Evolutionary conservation across 768 basidiomycete species (phyloP).

Genomic region (Omphalotus guepiniiformis): DNA sequence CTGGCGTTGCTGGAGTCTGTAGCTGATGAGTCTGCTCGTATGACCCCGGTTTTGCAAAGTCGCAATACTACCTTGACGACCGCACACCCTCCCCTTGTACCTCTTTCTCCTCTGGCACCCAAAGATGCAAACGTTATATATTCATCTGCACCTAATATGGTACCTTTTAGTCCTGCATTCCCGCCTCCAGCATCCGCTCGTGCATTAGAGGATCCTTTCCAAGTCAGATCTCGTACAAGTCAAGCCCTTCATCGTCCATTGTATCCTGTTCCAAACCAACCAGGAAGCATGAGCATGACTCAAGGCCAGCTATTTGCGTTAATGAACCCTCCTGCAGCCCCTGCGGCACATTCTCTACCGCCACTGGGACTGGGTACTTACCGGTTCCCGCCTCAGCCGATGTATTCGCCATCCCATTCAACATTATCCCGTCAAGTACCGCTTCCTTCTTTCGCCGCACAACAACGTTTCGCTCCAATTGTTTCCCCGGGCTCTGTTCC

Average conservation of each 20-base stretch:
- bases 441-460: background rate
- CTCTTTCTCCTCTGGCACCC: background rate
- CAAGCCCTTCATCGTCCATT: slow-evolving; percentile 34
- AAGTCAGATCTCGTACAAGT: slow-evolving; percentile 45
- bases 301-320: slow-evolving; percentile 45
- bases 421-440: background rate
- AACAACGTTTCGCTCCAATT: slow-evolving; percentile 5
- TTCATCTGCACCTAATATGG: slow-evolving; percentile 1
- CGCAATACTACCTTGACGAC: slow-evolving; percentile 13
- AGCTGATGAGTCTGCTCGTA: slow-evolving; percentile 67
- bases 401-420: background rate
- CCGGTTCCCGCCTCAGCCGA: background rate
- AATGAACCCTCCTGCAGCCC: slow-evolving; percentile 32
- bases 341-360: slow-evolving; percentile 12
- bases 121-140: slow-evolving; percentile 7
- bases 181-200: background rate
- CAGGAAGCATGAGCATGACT: slow-evolving; percentile 44
- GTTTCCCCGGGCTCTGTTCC: background rate
- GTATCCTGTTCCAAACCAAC: slow-evolving; percentile 9
- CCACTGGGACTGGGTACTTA: slow-evolving; percentile 7
- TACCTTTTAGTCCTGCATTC: background rate
- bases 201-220: slow-evolving; percentile 28
- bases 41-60: slow-evolving; percentile 39
- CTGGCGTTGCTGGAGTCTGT: slow-evolving; percentile 68
- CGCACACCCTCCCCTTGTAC: slow-evolving; percentile 8